A percentile compares a stretch with the other conserved stretches of the same genome.
phyloP scores from a whole-genome alignment of 805 yeast genomes.

The Kodamaea neixiangensis region DNA sequence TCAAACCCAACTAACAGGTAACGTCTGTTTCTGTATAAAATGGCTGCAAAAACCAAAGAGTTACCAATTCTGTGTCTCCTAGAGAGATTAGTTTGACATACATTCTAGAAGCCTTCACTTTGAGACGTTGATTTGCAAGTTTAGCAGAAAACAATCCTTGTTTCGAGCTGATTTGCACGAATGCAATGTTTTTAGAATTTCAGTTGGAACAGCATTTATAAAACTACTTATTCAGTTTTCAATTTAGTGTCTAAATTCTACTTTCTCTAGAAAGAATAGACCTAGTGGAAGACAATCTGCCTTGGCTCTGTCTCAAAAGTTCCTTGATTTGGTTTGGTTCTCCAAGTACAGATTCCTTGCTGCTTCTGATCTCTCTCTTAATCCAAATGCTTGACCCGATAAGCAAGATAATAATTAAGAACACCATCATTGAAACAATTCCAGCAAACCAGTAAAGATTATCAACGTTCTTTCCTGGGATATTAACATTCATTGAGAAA shows the following conservation, averaged over 20 bases:
- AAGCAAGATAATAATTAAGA: slow-evolving; percentile 28
- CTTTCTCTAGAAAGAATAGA: not conserved
- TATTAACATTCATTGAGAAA: slow-evolving; percentile 92
- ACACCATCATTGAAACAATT: slow-evolving; percentile 29
- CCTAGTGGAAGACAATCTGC: not conserved
- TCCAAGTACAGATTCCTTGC: not conserved
- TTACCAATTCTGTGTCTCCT: too few relatives aligned
- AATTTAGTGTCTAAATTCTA: not conserved
- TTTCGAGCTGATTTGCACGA: too few relatives aligned
- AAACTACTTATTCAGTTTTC: not conserved
- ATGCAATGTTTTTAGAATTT: too few relatives aligned
- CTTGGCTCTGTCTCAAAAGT: not conserved
- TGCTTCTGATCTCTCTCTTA: slow-evolving; percentile 10
- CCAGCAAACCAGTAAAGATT: slow-evolving; percentile 51
- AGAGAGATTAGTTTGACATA: too few relatives aligned
- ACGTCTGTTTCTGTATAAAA: too few relatives aligned
- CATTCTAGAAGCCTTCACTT: too few relatives aligned
- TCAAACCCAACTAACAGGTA: too few relatives aligned
- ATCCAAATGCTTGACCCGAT: slow-evolving; percentile 24
- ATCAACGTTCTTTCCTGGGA: slow-evolving; percentile 62
- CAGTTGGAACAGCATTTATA: too few relatives aligned
- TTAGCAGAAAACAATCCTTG: too few relatives aligned
- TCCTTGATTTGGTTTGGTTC: not conserved
- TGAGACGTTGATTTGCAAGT: too few relatives aligned
- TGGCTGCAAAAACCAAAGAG: too few relatives aligned